Percentiles rank a stretch among this genome's conserved stretches.
Evolutionary conservation across 116 monocot species (phyloP).

Genomic region (Iris pallida): DNA sequence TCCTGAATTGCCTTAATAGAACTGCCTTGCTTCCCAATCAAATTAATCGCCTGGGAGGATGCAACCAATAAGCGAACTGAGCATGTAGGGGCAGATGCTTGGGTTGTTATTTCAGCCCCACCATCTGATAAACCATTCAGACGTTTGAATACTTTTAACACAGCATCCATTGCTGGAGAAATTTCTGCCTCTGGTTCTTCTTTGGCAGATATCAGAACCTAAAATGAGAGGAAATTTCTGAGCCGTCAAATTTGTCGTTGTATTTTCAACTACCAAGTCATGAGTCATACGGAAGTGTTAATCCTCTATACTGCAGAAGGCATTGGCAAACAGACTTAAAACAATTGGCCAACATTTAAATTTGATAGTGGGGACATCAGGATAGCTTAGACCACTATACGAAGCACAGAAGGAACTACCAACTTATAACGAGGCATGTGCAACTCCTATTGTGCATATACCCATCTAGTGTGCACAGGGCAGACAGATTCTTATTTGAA

Average conservation of each 20-base stretch:
- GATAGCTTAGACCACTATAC: no score
- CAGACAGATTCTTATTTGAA: no score
- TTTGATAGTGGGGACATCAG: no score
- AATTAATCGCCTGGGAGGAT: conserved; percentile 66
- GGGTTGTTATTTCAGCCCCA: conserved; percentile 30
- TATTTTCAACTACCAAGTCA: not conserved
- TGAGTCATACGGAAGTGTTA: no score
- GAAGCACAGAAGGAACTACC: no score
- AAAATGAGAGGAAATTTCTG: not conserved
- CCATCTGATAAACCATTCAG: conserved; percentile 57
- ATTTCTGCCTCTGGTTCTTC: conserved; percentile 72
- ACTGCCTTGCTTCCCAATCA: conserved; percentile 84
- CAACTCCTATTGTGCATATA: no score
- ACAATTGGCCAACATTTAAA: no score
- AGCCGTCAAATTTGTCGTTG: not conserved
- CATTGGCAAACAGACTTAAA: no score
- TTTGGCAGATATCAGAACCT: conserved; percentile 83
- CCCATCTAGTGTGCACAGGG: no score
- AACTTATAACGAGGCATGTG: no score
- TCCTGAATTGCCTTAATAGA: conserved; percentile 90
- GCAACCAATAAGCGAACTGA: conserved; percentile 64
- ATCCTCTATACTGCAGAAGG: no score
- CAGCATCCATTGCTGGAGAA: conserved; percentile 85
- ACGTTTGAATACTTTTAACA: conserved; percentile 67
- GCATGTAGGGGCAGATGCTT: conserved; percentile 20